These are phyloP conservation scores for Pythium inflatum DNA, from an alignment of 352 stramenopile genomes.

Conservation along the genomic window DNA sequence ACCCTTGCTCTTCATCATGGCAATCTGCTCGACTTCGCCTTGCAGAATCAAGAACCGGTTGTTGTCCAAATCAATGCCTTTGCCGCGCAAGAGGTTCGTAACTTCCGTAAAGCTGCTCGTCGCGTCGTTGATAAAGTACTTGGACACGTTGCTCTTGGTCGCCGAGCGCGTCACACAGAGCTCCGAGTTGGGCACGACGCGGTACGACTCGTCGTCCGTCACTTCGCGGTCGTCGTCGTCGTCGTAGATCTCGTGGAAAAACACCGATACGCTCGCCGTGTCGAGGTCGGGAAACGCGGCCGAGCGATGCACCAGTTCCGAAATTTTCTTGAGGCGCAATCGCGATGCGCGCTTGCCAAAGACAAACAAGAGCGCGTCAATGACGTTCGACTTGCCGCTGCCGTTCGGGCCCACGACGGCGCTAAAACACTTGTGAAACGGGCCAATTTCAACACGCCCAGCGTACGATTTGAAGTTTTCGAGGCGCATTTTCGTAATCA, in stretches of 20 bases:
- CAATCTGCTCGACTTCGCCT: slow-evolving; percentile 97
- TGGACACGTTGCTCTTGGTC: slow-evolving; percentile 94
- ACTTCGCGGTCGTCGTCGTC: slow-evolving; percentile 40
- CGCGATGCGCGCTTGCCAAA: slow-evolving; percentile 99
- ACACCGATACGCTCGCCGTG: slow-evolving; percentile 96
- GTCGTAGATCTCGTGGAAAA: slow-evolving; percentile 98
- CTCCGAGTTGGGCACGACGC: slow-evolving; percentile 89
- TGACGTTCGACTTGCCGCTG: slow-evolving; percentile 99
- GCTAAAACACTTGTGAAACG: slow-evolving; percentile 99
- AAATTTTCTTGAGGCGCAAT: slow-evolving; percentile 94
- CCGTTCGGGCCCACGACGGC: slow-evolving; percentile 98
- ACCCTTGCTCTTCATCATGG: slow-evolving; percentile 99
- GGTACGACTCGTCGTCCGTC: slow-evolving; percentile 89
- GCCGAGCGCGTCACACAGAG: slow-evolving; percentile 94
- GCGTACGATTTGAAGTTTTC: slow-evolving; percentile 99
- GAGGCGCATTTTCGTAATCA: slow-evolving; percentile 98
- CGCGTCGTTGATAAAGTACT: slow-evolving; percentile 97
- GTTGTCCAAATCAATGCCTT: slow-evolving; percentile 99
- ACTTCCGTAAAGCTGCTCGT: slow-evolving; percentile 95
- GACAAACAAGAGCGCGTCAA: slow-evolving; percentile 99
- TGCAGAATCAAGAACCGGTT: slow-evolving; percentile 99
- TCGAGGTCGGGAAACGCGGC: slow-evolving; percentile 90
- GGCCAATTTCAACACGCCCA: slow-evolving; percentile 95
- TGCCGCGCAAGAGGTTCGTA: slow-evolving; percentile 91
- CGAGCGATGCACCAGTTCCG: slow-evolving; percentile 98